Percentiles rank a stretch among this genome's conserved stretches.
Evolutionary conservation across 371 early-diverging fungal genomes (phyloP).

Genomic region (Mortierella sp.): DNA sequence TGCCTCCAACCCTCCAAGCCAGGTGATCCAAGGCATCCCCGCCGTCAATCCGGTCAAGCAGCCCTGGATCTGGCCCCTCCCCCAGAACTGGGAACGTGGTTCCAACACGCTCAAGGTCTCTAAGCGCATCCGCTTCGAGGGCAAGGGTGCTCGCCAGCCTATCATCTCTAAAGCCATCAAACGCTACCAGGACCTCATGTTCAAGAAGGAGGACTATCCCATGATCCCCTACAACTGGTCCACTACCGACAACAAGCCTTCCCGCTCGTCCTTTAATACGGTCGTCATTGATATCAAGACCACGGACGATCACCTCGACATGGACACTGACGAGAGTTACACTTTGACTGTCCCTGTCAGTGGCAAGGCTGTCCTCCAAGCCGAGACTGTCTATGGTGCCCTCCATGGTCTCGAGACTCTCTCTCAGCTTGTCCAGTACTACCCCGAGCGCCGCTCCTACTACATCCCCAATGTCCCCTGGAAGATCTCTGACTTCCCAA

Average conservation of each 20-base stretch:
- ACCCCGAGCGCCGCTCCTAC: slow-evolving; percentile 36
- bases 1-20: slow-evolving; percentile 2
- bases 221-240: slow-evolving; percentile 58
- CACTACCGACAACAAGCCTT: slow-evolving; percentile 39
- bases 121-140: slow-evolving; percentile 30
- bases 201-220: slow-evolving; percentile 50
- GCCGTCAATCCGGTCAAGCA: slow-evolving; percentile 46
- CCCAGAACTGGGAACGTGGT: slow-evolving; percentile 54
- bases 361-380: slow-evolving; percentile 63
- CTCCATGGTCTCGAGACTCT: slow-evolving; percentile 83
- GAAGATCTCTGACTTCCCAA: slow-evolving; percentile 73
- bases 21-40: slow-evolving; percentile 35
- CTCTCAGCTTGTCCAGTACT: slow-evolving; percentile 73
- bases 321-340: slow-evolving; percentile 76
- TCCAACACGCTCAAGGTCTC: slow-evolving; percentile 35
- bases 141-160: slow-evolving; percentile 31
- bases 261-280: slow-evolving; percentile 26
- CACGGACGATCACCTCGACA: slow-evolving; percentile 41
- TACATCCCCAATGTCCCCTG: slow-evolving; percentile 66
- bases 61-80: slow-evolving; percentile 55
- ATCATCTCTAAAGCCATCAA: slow-evolving; percentile 46
- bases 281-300: slow-evolving; percentile 35
- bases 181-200: slow-evolving; percentile 44
- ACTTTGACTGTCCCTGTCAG: slow-evolving; percentile 62
- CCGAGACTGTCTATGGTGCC: slow-evolving; percentile 80